Base-by-base conservation (phyloP, 805 yeast genomes). In the Wickerhamiella allomyrinae region DNA sequence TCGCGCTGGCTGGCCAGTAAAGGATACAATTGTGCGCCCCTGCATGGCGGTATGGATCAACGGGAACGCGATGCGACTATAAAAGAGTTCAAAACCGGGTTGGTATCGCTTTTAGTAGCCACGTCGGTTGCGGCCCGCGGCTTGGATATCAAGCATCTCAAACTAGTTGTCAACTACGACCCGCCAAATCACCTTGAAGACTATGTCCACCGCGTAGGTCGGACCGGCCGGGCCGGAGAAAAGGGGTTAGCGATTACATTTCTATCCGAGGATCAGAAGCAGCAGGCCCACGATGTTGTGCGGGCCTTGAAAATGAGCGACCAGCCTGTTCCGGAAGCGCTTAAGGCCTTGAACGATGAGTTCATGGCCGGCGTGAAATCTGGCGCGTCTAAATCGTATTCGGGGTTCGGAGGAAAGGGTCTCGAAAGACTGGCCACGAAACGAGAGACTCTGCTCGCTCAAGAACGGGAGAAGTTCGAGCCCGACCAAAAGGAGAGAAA, bases 91-190 rank as follows among this genome's bases (percentile, higher is more conserved):
- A 70, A 73, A 43, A 64, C 58, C 6, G 79, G 84, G 11, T 66
- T 68, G 0, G 62, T 75, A 42, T 57, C 65, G 17, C 73, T 86
- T 1, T 63, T 91, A 39, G 73, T 91, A 21, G 95, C 96, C 7
- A 91, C 98, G 0, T 91, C 95, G 2, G 81, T 91, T 20, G 85
- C 96, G 2, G 95, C 98, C 0, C 69, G 98, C 47, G 98, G 98
- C 0, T 64, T 91, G 20, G 96, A 91, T 60, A 95, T 91, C n/a
- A 81, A 85, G 41, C 79, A 77, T 19, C 70, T 89, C 20, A 76
- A 76, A 44, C 58, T 87, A 35, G 97, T 91, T 2, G 66, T 91
- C 6, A 82, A 91, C 62, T 82, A 71, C 53, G 86, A 81, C 49
- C 71, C 84, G 0, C 94, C 95, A 0, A 82, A 71, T 48, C 94